phyloP scores from a whole-genome alignment of 179 eudicot genomes.

The Silene noctiflora region DNA sequence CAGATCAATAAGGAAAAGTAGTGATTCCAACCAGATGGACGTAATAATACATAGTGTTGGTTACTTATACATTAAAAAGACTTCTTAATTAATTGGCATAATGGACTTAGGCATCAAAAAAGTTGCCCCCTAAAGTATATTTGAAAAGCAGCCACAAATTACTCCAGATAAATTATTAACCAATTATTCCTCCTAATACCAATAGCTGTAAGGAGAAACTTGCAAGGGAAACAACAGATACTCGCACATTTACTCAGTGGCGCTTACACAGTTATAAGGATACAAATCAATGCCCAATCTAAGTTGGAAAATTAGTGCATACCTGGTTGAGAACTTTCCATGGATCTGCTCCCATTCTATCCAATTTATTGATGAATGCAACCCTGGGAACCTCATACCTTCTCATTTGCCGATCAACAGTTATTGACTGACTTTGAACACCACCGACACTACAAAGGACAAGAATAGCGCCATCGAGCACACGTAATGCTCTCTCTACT shows the following conservation, averaged over 20 bases:
- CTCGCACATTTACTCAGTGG: not conserved
- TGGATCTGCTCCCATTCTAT: conserved; percentile 98
- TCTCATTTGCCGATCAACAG: conserved; percentile 97
- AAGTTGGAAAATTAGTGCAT: not conserved
- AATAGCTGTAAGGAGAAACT: conserved; percentile 10
- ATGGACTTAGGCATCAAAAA: not conserved
- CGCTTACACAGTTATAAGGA: not conserved
- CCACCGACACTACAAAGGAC: conserved; percentile 99
- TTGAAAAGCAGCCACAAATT: not conserved
- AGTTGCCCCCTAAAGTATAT: not conserved
- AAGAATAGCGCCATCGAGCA: conserved; percentile 96
- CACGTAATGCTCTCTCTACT: conserved; percentile 98
- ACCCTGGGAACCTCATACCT: conserved; percentile 96
- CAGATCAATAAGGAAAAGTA: too few species aligned
- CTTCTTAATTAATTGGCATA: not conserved
- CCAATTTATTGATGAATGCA: conserved; percentile 93
- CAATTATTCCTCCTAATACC: not conserved
- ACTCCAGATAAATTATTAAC: not conserved
- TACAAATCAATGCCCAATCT: not conserved
- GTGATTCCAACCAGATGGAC: too few species aligned
- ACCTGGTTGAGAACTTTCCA: conserved; percentile 98
- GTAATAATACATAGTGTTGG: not conserved
- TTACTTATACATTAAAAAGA: not conserved
- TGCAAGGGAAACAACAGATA: conserved; percentile 14
- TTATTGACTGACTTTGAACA: conserved; percentile 95